Evolutionary conservation across 1,284 basidiomycete genomes (phyloP).

Genomic region (Mycosarcoma mackinlayi): DNA sequence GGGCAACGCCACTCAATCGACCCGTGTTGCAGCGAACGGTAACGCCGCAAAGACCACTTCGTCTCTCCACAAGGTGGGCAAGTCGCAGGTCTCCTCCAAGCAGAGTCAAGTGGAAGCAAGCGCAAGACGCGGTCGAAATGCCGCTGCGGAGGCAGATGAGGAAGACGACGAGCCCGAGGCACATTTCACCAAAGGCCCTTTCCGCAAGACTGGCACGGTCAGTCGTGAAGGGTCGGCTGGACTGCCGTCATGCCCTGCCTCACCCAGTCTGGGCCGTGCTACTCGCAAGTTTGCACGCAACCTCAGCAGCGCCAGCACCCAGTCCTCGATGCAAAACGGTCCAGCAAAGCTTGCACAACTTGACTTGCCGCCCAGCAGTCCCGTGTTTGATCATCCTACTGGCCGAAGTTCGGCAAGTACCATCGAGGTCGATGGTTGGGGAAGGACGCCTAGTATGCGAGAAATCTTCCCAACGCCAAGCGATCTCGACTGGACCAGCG

Average conservation of each 20-base stretch:
- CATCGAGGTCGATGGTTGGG: constrained; percentile 50
- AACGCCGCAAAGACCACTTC: constrained; percentile 15
- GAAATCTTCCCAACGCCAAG: constrained; percentile 54
- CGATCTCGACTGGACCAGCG: constrained; percentile 45
- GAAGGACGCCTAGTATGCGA: constrained; percentile 44
- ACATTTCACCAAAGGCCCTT: constrained; percentile 41
- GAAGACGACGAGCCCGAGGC: constrained; percentile 27
- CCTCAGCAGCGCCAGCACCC: constrained; percentile 21
- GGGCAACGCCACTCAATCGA: constrained; percentile 8
- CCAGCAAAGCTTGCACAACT: constrained; percentile 31
- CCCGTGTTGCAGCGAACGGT: constrained; percentile 3
- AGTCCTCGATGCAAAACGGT: constrained; percentile 15
- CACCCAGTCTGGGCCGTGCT: constrained; percentile 26
- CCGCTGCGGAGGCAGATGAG: constrained; percentile 17
- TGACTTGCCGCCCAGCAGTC: constrained; percentile 44
- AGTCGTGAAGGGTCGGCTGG: constrained; percentile 37
- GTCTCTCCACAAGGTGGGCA: constrained; percentile 14
- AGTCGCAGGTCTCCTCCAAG: constrained; percentile 18
- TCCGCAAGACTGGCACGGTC: constrained; percentile 8
- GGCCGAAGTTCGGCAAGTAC: constrained; percentile 15
- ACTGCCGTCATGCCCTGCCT: constrained; percentile 35
- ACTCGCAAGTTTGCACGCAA: constrained; percentile 32
- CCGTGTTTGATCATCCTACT: constrained; percentile 42
- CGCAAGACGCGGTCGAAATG: constrained; percentile 4
- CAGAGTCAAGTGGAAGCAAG: constrained; percentile 16